Percentiles rank a stretch among this genome's conserved stretches.
Conservation (phyloP, 2,329 filamentous ascomycete genomes). For the Ceratocystis cacaofunesta region DNA sequence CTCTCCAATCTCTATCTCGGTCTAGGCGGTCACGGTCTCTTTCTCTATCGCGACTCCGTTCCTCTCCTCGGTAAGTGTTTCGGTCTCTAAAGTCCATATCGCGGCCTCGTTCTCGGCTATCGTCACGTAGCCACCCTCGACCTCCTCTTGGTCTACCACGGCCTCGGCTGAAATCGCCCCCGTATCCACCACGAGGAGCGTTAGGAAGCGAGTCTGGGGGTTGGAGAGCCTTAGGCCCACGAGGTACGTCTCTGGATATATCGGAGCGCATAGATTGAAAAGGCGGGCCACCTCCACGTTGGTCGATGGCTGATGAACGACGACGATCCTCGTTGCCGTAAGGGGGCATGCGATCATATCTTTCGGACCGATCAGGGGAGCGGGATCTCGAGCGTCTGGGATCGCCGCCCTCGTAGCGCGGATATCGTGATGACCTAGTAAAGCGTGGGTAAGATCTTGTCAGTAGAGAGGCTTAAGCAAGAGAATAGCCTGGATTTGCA, state of each 20-base stretch:
- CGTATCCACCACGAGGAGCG: constrained; percentile 52
- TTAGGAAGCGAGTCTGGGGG: constrained; percentile 50
- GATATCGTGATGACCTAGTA: constrained; percentile 38
- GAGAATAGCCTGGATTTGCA: not conserved
- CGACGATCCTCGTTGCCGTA: constrained; percentile 53
- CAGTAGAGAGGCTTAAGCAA: not conserved
- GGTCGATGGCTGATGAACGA: constrained; percentile 37
- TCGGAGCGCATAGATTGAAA: constrained; percentile 47
- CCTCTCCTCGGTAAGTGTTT: constrained; percentile 36
- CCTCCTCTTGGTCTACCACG: constrained; percentile 39
- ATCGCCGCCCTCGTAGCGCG: constrained; percentile 45
- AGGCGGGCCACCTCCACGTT: constrained; percentile 36
- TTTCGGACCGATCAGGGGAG: constrained; percentile 53
- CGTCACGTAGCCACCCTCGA: constrained; percentile 45
- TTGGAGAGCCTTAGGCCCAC: constrained; percentile 59
- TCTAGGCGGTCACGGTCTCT: constrained; percentile 26
- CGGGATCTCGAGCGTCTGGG: constrained; percentile 47
- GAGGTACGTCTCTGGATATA: constrained; percentile 48
- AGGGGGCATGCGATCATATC: constrained; percentile 41
- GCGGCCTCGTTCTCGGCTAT: constrained; percentile 45
- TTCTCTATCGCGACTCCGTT: constrained; percentile 46
- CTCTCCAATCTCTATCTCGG: constrained; percentile 34
- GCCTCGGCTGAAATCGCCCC: constrained; percentile 44
- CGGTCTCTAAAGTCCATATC: constrained; percentile 41
- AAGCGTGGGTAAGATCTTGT: not conserved